Evolutionary conservation across 2,329 filamentous ascomycete species (phyloP).

Genomic region (Annulohypoxylon truncatum): DNA sequence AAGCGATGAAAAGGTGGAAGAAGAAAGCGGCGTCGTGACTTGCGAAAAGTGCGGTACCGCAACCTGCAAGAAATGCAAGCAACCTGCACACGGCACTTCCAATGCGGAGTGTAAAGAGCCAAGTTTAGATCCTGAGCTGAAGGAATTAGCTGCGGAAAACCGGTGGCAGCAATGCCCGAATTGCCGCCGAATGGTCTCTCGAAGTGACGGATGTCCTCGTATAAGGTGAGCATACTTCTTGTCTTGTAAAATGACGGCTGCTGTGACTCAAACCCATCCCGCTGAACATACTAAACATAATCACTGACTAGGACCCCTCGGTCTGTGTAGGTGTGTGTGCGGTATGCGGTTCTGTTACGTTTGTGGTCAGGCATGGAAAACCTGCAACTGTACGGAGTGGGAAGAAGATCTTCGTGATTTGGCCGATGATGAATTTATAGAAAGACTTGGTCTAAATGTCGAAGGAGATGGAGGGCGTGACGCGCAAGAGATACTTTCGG

Average conservation of each 20-base stretch:
- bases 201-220: constrained; percentile 13
- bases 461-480: no score
- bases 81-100: neutral
- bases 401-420: neutral
- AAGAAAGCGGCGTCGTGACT: neutral
- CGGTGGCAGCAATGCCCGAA: constrained; percentile 14
- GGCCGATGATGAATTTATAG: no score
- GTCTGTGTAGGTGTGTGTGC: constrained; percentile 9
- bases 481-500: no score
- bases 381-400: neutral
- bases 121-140: neutral
- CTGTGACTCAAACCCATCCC: neutral
- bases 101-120: neutral
- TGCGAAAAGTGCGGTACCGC: constrained; percentile 11
- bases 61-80: constrained; percentile 27
- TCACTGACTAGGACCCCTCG: neutral
- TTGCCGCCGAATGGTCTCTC: constrained; percentile 11
- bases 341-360: constrained; percentile 17
- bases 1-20: neutral
- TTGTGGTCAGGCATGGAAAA: constrained; percentile 4
- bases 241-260: neutral
- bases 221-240: constrained; percentile 21
- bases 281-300: neutral
- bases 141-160: neutral
- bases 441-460: no score